Evolutionary conservation across 78 protist species (phyloP), one percentile per base, ranked within the genome.

Genomic region (Parvularia atlantis): DNA sequence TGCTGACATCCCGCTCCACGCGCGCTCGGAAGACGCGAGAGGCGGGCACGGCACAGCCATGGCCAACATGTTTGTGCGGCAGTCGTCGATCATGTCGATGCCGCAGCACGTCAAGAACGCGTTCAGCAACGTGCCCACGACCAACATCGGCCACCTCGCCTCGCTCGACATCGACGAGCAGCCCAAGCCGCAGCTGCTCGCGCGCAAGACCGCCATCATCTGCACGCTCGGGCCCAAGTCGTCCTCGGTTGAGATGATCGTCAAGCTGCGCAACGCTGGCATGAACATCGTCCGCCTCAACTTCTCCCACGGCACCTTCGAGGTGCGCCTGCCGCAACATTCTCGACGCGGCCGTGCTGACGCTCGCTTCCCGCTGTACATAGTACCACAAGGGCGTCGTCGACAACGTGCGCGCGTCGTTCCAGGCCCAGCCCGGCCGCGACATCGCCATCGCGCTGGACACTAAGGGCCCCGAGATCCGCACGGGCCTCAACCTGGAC

Each of bases 251-350:
- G 83, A 70, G 39, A 41, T 22, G 48, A 76, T 79, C 40, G 11
- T 59, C 24, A 5, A 24, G 28, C 72, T 79, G 30, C 60, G 66
- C 30, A 33, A 44, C 46, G 93, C 89, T 1, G 93, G 93, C 31
- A 54, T 84, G 76, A 82, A 82, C 82, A 37, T 81, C 52, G 67
- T 85, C 53, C 82, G 95, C 37, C 39, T 90, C 69, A 86, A 86
- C 83, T 81, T 90, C 61, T 75, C 84, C 26, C 95, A 90, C 57
- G 91, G 91, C 24, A 17, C 33, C 26, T 75, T 85, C 78, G 84
- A 68, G 64, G 48, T 66, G 53, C 44, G 53, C 24, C 37, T n/a
- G n/a, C n/a, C n/a, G n/a, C n/a, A n/a, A n/a, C n/a, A n/a, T n/a
- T n/a, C n/a, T n/a, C 54, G 37, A 1, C 14, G 20, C 44, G 43